Conservation (phyloP, 257 asterid genomes). For the Verbena officinalis region DNA sequence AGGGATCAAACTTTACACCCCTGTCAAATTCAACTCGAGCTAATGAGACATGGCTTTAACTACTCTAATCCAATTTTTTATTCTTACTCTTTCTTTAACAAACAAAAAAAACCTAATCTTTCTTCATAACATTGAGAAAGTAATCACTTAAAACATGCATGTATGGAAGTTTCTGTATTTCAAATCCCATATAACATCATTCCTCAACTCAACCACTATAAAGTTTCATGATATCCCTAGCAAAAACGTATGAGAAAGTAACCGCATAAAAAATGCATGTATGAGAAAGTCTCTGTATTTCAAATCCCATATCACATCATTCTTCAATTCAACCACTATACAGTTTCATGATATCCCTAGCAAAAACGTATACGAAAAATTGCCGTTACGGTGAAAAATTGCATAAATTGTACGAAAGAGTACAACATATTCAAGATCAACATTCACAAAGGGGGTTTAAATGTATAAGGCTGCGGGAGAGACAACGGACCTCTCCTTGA, state of each 20-base stretch:
- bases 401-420: not conserved
- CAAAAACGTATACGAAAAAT: not conserved
- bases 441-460: conserved; percentile 44
- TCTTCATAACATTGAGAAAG: not conserved
- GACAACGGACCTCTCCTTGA: conserved; percentile 94
- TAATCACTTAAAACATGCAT: not conserved
- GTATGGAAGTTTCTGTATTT: not conserved
- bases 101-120: not conserved
- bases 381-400: not conserved
- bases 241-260: not conserved
- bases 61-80: conserved; percentile 9
- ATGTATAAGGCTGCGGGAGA: conserved; percentile 74
- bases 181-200: not conserved
- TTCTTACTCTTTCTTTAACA: not conserved
- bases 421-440: conserved; percentile 25
- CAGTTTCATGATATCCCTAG: not conserved
- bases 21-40: conserved; percentile 70
- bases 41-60: conserved; percentile 37
- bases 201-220: not conserved
- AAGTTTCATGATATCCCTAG: not conserved
- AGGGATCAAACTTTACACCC: conserved; percentile 52
- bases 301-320: not conserved
- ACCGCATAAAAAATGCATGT: not conserved
- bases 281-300: not conserved
- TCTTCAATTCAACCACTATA: not conserved